Conservation (phyloP, 108 stramenopile species). For the Nitzschia sp. region DNA sequence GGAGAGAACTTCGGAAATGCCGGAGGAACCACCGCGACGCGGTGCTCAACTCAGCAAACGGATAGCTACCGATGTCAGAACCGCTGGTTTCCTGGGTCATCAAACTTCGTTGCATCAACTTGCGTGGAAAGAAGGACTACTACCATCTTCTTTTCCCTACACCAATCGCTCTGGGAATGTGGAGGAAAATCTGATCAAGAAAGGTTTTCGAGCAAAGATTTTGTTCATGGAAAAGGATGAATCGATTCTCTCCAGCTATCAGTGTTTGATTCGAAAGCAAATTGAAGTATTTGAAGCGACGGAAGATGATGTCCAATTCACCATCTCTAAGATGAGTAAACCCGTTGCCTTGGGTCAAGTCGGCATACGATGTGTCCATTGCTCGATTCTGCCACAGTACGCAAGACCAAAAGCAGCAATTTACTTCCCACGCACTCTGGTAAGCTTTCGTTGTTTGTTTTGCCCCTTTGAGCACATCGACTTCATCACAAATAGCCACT, state of each 20-base stretch:
- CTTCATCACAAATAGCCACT: too few species aligned
- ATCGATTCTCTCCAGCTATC: constrained; percentile 25
- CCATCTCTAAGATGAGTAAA: constrained; percentile 42
- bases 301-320: constrained; percentile 27
- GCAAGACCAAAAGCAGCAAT: constrained; percentile 63
- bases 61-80: background rate
- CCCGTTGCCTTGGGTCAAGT: constrained; percentile 57
- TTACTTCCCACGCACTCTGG: constrained; percentile 69
- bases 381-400: constrained; percentile 51
- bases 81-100: background rate
- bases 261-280: constrained; percentile 36
- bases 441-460: too few species aligned
- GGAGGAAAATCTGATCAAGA: background rate
- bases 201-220: too few species aligned
- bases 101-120: too few species aligned
- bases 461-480: too few species aligned
- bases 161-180: background rate
- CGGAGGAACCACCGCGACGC: too few species aligned
- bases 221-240: constrained; percentile 28
- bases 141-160: too few species aligned
- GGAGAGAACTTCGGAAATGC: too few species aligned
- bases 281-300: constrained; percentile 38
- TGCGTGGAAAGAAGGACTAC: too few species aligned
- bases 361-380: constrained; percentile 76
- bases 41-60: too few species aligned